Evolutionary conservation across 208 protist species (phyloP).

Genomic region (Vickermania spadyakhi): DNA sequence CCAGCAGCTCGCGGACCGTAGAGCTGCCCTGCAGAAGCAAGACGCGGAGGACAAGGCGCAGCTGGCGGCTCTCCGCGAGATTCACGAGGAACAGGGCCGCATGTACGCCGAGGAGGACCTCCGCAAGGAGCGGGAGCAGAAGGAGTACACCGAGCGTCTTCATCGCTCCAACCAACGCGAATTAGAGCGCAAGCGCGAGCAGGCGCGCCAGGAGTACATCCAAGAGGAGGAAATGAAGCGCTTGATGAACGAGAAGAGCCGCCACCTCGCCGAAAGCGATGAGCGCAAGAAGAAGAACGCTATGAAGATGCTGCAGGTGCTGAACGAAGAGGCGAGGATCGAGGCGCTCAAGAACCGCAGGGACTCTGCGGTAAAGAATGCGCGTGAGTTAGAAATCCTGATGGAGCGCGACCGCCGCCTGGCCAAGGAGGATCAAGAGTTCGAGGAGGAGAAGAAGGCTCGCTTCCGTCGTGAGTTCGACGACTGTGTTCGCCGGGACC

Average conservation of each 20-base stretch:
- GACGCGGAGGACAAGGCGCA: slow-evolving; percentile 35
- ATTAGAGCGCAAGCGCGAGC: slow-evolving; percentile 30
- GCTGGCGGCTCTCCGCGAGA: slow-evolving; percentile 27
- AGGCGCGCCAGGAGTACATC: slow-evolving; percentile 22
- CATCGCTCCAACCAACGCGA: slow-evolving; percentile 52
- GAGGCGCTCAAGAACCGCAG: slow-evolving; percentile 19
- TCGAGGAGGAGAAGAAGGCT: slow-evolving; percentile 35
- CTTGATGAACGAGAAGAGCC: slow-evolving; percentile 37
- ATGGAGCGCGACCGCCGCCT: slow-evolving; percentile 48
- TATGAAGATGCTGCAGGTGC: slow-evolving; percentile 36
- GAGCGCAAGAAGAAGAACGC: slow-evolving; percentile 46
- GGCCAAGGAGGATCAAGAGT: slow-evolving; percentile 38
- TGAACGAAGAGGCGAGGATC: slow-evolving; percentile 58
- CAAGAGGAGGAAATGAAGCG: slow-evolving; percentile 34
- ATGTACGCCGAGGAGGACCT: slow-evolving; percentile 29
- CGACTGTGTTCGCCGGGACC: slow-evolving; percentile 51
- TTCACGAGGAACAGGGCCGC: slow-evolving; percentile 34
- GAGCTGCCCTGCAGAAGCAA: slow-evolving; percentile 35
- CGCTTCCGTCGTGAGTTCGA: slow-evolving; percentile 63
- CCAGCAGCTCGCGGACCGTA: slow-evolving; percentile 48
- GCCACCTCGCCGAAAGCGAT: slow-evolving; percentile 46
- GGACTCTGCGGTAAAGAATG: slow-evolving; percentile 24
- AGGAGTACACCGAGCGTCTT: slow-evolving; percentile 54
- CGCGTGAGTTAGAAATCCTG: slow-evolving; percentile 34
- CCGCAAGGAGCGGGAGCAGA: slow-evolving; percentile 27